Conservation (phyloP, 306 rosid species). For the Alnus glutinosa region DNA sequence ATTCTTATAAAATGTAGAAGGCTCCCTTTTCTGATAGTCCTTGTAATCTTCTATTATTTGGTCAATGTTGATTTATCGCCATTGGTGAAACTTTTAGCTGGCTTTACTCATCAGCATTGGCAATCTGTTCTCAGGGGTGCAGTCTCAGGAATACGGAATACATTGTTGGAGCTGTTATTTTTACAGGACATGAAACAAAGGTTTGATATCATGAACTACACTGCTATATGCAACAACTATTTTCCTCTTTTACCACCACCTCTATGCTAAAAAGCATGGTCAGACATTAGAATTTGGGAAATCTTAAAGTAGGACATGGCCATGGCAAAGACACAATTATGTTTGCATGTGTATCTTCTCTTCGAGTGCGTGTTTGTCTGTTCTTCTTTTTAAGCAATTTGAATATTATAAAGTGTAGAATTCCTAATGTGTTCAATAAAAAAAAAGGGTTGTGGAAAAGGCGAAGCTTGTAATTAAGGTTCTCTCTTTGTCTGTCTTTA, state of each 20-base stretch:
- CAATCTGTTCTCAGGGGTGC: conserved; percentile 75
- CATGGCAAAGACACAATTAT: background rate
- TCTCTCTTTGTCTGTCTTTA: background rate
- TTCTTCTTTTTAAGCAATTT: background rate
- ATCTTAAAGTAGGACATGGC: background rate
- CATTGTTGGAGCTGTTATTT: conserved; percentile 87
- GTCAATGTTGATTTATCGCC: conserved; percentile 15
- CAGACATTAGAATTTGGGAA: background rate
- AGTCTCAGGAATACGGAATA: conserved; percentile 96
- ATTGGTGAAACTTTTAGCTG: conserved; percentile 17
- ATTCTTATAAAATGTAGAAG: background rate
- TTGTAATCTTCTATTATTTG: conserved; percentile 13
- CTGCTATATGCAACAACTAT: conserved; percentile 6
- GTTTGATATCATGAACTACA: conserved; percentile 42
- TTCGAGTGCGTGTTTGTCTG: background rate
- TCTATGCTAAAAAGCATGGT: background rate
- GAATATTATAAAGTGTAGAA: background rate
- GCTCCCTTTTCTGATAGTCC: conserved; percentile 5
- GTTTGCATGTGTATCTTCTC: background rate
- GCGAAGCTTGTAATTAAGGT: background rate
- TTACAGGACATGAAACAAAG: conserved; percentile 98
- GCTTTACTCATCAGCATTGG: conserved; percentile 22
- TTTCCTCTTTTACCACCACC: background rate
- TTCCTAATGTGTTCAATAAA: background rate
- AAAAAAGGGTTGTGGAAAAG: background rate